Evolutionary conservation across 352 stramenopile genomes (phyloP), one percentile per base, ranked within the genome.

Genomic region (Thraustotheca clavata): DNA sequence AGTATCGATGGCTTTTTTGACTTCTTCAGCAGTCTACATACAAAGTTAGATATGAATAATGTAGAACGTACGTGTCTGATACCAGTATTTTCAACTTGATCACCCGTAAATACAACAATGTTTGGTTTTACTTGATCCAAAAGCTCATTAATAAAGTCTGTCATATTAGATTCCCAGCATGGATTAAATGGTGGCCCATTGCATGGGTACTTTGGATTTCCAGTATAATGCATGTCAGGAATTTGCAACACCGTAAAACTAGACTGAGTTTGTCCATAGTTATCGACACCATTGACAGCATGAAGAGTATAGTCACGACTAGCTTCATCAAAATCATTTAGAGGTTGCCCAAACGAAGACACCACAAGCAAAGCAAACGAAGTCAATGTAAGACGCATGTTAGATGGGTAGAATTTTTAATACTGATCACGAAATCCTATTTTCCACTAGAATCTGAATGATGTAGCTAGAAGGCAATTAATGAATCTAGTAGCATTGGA

Each of bases 161-260:
- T 79, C 22, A 70, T 87, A 14, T 75, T 60, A 5, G 67, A 57
- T 39, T 87, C 78, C 2, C 68, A 73, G 62, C 78, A 87, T 67
- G 16, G 60, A 33, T 8, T 68, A 69, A 26, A 49, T 60, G 24
- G 24, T 52, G 40, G 70, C 40, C 9, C 34, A 0, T 35, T 60
- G 35, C 75, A 81, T 11, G 68, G 40, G 27, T 73, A 59, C 5
- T 67, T 72, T 11, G 72, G 62, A 36, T 84, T 71, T 48, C 75
- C 77, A 0, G 77, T 73, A 47, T 76, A 75, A 66, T 86, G 77
- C 39, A 86, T 65, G 38, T 86, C 77, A 6, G 77, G 72, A 24
- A 86, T 55, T 49, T 87, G 78, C 9, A 87, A 32, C 24, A 87
- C 73, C 43, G 80, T 85, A 67, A 85, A 87, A 18, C 43, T 52